phyloP scores from a whole-genome alignment of 176 grass and related monocot genomes.

The Echinochloa phyllopogon region DNA sequence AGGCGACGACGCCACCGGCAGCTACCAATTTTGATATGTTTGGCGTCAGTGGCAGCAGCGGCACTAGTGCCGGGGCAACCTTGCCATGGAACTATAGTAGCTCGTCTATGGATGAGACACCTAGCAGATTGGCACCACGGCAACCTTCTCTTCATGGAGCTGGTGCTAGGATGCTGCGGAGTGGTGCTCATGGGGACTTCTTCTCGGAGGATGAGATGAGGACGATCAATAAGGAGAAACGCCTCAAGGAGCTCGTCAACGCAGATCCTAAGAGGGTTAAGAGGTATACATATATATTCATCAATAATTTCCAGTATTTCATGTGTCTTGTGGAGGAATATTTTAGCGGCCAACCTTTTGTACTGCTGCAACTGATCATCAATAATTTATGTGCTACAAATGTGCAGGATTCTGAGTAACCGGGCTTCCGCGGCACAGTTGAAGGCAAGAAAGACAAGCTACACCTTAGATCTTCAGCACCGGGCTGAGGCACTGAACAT shows the following conservation, averaged over 20 bases:
- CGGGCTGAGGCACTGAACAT: constrained; percentile 52
- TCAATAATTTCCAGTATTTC: neutral
- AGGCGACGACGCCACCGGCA: neutral
- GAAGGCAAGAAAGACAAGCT: constrained; percentile 41
- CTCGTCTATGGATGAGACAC: neutral
- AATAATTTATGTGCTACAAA: neutral
- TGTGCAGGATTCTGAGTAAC: constrained; percentile 60
- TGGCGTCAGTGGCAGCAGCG: neutral
- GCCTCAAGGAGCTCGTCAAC: constrained; percentile 39
- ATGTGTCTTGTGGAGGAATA: neutral
- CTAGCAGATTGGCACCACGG: neutral
- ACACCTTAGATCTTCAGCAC: constrained; percentile 43
- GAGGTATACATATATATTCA: constrained; percentile 43
- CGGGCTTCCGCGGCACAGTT: constrained; percentile 12
- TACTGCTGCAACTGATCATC: neutral
- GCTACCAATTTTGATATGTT: neutral
- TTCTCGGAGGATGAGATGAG: constrained; percentile 51
- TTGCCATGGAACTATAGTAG: neutral
- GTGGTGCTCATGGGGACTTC: neutral
- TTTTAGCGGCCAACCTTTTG: neutral
- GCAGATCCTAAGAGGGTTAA: constrained; percentile 62
- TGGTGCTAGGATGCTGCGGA: neutral
- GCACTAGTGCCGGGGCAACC: neutral
- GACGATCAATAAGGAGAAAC: constrained; percentile 48
- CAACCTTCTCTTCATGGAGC: neutral